Percentiles rank a stretch among this genome's conserved stretches.
Evolutionary conservation across 2,329 filamentous ascomycete genomes (phyloP).

Genomic region (Ophiosphaerella herpotricha): DNA sequence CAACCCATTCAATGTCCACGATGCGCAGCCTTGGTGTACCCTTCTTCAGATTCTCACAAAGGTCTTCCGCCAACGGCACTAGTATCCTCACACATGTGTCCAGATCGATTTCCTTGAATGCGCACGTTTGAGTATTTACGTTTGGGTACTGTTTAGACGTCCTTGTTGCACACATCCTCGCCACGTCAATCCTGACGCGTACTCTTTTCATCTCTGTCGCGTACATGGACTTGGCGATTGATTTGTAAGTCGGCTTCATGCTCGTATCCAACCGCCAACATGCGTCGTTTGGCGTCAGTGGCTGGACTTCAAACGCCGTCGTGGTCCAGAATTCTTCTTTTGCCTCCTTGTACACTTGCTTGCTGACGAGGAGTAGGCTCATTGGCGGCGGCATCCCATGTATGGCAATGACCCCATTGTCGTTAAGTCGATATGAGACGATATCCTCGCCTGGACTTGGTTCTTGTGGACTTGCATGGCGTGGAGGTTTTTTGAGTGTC

Average conservation of each 20-base stretch:
- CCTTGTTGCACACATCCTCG: not conserved
- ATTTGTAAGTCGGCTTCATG: conserved; percentile 5
- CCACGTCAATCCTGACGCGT: conserved; percentile 6
- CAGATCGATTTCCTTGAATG: conserved; percentile 9
- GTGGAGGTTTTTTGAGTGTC: not conserved
- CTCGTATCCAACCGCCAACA: conserved; percentile 5
- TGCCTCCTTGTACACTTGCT: conserved; percentile 7
- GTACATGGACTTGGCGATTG: not conserved
- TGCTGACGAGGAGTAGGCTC: conserved; percentile 6
- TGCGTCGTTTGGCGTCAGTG: conserved; percentile 8
- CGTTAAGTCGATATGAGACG: conserved; percentile 1
- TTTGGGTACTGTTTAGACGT: not conserved
- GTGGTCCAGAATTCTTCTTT: conserved; percentile 6
- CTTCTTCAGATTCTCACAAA: conserved; percentile 7
- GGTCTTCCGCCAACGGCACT: not conserved
- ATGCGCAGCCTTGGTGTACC: conserved; percentile 5
- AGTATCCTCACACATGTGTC: conserved; percentile 5
- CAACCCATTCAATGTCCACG: conserved; percentile 13
- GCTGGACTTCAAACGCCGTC: conserved; percentile 10
- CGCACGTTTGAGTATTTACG: not conserved
- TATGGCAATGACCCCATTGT: conserved; percentile 7
- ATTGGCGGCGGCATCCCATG: conserved; percentile 5
- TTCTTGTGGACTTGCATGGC: not conserved
- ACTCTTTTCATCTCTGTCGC: conserved; percentile 3
- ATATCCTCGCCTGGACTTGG: not conserved